These are phyloP conservation scores for Aspergillus costaricaensis DNA, from an alignment of 2,329 filamentous ascomycete genomes.

Conservation along the genomic window DNA sequence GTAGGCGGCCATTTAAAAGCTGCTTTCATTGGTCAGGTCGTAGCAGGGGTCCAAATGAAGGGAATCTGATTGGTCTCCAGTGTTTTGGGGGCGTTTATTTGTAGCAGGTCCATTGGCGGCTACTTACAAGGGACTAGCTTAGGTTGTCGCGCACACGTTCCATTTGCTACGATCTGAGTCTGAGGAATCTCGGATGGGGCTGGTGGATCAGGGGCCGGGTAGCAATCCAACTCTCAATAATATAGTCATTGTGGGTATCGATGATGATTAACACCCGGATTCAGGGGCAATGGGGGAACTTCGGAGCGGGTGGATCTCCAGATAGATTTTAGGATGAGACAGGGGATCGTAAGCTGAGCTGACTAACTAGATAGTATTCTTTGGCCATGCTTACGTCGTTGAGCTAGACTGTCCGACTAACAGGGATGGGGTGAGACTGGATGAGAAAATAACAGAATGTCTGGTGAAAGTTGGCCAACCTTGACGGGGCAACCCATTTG, in stretches of 20 bases:
- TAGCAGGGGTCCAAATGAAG: background rate
- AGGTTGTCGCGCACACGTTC: background rate
- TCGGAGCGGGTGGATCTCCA: background rate
- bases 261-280: background rate
- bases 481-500: background rate
- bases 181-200: background rate
- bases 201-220: background rate
- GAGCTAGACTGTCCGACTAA: no score
- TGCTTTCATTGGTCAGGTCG: background rate
- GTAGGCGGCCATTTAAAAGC: slow-evolving; percentile 1
- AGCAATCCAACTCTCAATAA: background rate
- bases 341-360: background rate
- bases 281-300: background rate
- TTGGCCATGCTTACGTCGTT: no score
- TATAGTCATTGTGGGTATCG: background rate
- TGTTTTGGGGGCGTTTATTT: background rate
- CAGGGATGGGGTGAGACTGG: no score
- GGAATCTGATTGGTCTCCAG: background rate
- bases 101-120: background rate
- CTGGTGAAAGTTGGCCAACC: background rate
- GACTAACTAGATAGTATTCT: background rate
- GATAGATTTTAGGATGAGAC: background rate
- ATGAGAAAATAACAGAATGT: no score
- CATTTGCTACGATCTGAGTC: background rate
- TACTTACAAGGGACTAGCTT: background rate